phyloP scores from a whole-genome alignment of 805 yeast species.

The Candida koratica region DNA sequence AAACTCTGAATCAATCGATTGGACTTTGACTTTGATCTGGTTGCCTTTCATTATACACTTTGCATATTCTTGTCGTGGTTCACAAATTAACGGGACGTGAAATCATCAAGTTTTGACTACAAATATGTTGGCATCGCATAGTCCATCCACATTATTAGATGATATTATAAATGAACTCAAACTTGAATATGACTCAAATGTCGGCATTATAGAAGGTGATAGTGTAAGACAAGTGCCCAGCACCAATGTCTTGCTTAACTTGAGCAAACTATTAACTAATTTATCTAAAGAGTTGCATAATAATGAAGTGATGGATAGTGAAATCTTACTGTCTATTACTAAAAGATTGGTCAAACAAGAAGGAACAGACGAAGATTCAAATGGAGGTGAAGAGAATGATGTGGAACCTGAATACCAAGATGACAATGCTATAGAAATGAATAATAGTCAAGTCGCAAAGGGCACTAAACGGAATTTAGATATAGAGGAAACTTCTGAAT shows the following conservation, averaged over 20 bases:
- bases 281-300: slow-evolving; percentile 36
- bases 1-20: slow-evolving; percentile 1
- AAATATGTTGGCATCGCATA: slow-evolving; percentile 3
- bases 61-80: no score
- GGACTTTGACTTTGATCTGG: no score
- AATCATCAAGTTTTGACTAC: no score
- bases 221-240: slow-evolving; percentile 39
- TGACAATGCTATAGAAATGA: background rate
- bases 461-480: slow-evolving; percentile 9
- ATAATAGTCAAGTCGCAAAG: background rate
- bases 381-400: background rate
- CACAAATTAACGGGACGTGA: no score
- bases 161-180: slow-evolving; percentile 51
- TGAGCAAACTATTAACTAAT: slow-evolving; percentile 41
- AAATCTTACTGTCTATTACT: slow-evolving; percentile 9
- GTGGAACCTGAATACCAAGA: slow-evolving; percentile 3
- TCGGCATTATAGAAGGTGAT: slow-evolving; percentile 62
- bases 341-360: slow-evolving; percentile 8
- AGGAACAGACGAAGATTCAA: slow-evolving; percentile 1
- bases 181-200: slow-evolving; percentile 53
- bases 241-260: slow-evolving; percentile 41
- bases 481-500: background rate
- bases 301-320: slow-evolving; percentile 27
- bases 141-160: slow-evolving; percentile 40
- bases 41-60: no score